phyloP scores from a whole-genome alignment of 495 filamentous ascomycete genomes.

The Emericellopsis terricola region DNA sequence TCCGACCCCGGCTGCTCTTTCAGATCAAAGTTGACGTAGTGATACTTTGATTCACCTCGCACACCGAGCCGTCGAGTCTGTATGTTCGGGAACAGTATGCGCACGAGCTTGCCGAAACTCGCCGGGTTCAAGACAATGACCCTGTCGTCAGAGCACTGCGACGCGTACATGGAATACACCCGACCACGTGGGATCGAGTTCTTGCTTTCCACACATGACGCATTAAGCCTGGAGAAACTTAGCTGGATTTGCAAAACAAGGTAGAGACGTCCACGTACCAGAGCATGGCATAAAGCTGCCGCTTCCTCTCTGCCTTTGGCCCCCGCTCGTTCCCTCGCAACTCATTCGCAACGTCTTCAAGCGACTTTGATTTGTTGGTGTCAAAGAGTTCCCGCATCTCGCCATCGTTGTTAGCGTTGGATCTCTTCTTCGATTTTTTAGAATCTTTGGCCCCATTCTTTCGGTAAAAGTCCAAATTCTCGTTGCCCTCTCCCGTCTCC shows the following conservation, averaged over 20 bases:
- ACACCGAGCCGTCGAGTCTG: conserved; percentile 85
- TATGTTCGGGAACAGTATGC: conserved; percentile 86
- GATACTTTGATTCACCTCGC: conserved; percentile 94
- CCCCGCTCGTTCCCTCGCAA: conserved; percentile 41
- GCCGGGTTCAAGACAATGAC: conserved; percentile 90
- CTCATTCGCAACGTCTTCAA: conserved; percentile 73
- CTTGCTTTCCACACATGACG: conserved; percentile 61
- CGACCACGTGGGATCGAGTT: conserved; percentile 78
- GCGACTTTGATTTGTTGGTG: conserved; percentile 49
- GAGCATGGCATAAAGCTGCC: conserved; percentile 94
- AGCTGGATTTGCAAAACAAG: too few relatives aligned
- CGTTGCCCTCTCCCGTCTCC: conserved; percentile 48
- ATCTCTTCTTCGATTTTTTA: conserved; percentile 41
- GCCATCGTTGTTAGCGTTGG: conserved; percentile 72
- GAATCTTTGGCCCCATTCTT: conserved; percentile 29
- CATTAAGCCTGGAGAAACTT: conserved; percentile 48
- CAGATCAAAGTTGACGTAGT: conserved; percentile 79
- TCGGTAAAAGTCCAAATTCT: conserved; percentile 45
- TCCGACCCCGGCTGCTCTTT: conserved; percentile 37
- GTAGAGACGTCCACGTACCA: conserved; percentile 41
- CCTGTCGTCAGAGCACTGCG: conserved; percentile 74
- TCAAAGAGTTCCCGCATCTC: conserved; percentile 75
- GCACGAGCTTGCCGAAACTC: conserved; percentile 91
- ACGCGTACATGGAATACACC: conserved; percentile 86
- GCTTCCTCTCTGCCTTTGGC: conserved; percentile 79